Evolutionary conservation across 495 filamentous ascomycete species (phyloP), one percentile per base, ranked within the genome.

Genomic region (Hyaloscypha bicolor): DNA sequence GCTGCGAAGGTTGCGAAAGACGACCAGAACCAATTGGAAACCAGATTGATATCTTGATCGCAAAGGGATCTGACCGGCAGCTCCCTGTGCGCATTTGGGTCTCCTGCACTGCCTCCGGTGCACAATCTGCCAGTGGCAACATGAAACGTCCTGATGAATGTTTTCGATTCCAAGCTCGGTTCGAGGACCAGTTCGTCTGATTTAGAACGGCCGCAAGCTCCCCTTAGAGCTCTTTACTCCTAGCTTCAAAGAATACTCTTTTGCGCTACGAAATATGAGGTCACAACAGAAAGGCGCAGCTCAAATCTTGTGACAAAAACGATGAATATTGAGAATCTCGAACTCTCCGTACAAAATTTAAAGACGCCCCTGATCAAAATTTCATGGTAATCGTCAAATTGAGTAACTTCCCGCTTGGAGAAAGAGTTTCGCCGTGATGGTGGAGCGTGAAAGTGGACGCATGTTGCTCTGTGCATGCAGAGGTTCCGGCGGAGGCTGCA

Each of bases 141-240:
- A 29, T 31, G 53, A 56, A 56, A 56, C 53, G 21, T 56, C 9
- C 53, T 56, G 22, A 9, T 5, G 25, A 25, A 31, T 30, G 53
- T 56, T 56, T 56, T n/a, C 53, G 53, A 31, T 11, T 19, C 11
- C 16, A 37, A 19, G 42, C 4, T 19, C 42, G 42, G 53, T 56
- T 56, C 53, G 16, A 48, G 16, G 16, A 19, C 42, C 42, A 19
- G 53, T 56, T 56, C 53, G 16, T 56, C 53, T 56, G 53, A 56
- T 29, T 6, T 16, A 48, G 42, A 4, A 48, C 3, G 16, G 42
- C 42, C 4, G 42, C 42, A 48, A 48, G 42, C 11, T 48, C 4
- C 16, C 1, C 35, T 37, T 3, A 3, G 8, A 37, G 35, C 12
- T 37, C 35, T 12, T 48, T 48, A 3, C 42, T 48, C 16, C 42